Base-by-base conservation (phyloP, 1,284 basidiomycete species). In the Fomes fomentarius region DNA sequence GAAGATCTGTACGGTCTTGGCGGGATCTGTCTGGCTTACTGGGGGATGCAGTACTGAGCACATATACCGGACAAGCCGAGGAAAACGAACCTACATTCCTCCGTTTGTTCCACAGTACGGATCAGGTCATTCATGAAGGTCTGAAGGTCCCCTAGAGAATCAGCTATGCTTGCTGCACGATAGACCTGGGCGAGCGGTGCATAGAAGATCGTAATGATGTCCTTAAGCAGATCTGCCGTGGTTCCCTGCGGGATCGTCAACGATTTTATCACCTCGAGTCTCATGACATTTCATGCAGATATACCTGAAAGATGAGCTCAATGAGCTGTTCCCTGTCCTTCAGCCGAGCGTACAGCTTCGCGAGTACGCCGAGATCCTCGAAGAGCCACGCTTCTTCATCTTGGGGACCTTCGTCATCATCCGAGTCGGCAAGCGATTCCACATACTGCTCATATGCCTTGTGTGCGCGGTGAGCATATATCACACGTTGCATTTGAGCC, bases 161-260 rank as follows among this genome's bases (percentile, higher is more conserved):
- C 96, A 10, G 93, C 91, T 51, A 99, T 98, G 69, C 93, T 98
- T 4, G 97, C 97, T 4, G 96, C 96, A 68, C 93, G 91, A 77
- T 99, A 99, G 2, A 99, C 97, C 66, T 96, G 93, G 0, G 97
- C 97, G n/a, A 99, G 79, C 1, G 97, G 97, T 1, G 96, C 77
- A 72, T 99, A 99, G 73, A 99, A 99, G 58, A 99, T 99, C 11
- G 97, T 98, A 64, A 99, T 95, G 58, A 99, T 98, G 70, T 99
- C 97, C 73, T 96, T 98, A 64, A 99, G 77, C 35, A 99, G 76
- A 44, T 98, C 96, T 3, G 97, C 88, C 0, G 97, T 99, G 37
- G 89, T 90, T 12, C 96, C 95, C 94, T 96, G 58, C 2, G 15
- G 30, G 39, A 26, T 9, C 19, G 8, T 45, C 30, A 19, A 21